phyloP scores from a whole-genome alignment of 2,329 filamentous ascomycete species.

The Lecanicillium sp. region DNA sequence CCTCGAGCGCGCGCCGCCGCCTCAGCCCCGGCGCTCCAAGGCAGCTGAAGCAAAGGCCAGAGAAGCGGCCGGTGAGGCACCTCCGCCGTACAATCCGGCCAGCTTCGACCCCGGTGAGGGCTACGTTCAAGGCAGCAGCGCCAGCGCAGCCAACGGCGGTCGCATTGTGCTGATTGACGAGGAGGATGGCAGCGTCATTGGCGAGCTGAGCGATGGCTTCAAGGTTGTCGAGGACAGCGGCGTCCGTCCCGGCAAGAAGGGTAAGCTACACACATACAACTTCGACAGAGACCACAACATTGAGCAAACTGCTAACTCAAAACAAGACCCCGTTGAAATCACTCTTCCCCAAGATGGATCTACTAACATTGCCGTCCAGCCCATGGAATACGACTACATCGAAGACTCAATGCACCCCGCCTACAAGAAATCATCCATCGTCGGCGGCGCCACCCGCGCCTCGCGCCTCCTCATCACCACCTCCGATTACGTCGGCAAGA shows the following conservation, averaged over 20 bases:
- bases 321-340: conserved; percentile 68
- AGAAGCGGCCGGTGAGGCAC: conserved; percentile 36
- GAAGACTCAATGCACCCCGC: conserved; percentile 77
- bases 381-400: conserved; percentile 64
- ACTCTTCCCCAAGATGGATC: conserved; percentile 63
- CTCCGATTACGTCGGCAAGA: conserved; percentile 71
- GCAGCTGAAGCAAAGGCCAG: conserved; percentile 33
- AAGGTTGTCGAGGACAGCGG: conserved; percentile 70
- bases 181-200: conserved; percentile 91
- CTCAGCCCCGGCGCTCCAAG: conserved; percentile 31
- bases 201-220: conserved; percentile 79
- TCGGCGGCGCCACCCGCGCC: conserved; percentile 79
- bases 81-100: conserved; percentile 71
- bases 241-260: conserved; percentile 84
- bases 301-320: conserved; percentile 2
- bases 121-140: conserved; percentile 61
- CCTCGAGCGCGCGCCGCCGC: conserved; percentile 72
- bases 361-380: conserved; percentile 58
- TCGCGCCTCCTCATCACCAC: conserved; percentile 90
- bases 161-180: conserved; percentile 92
- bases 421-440: conserved; percentile 82
- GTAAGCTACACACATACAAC: conserved; percentile 37
- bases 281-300: too few species aligned
- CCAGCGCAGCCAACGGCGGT: conserved; percentile 49
- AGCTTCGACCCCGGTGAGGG: conserved; percentile 74